These are phyloP conservation scores for Myxozyma monticola DNA, from an alignment of 805 yeast species.

Conservation along the genomic window DNA sequence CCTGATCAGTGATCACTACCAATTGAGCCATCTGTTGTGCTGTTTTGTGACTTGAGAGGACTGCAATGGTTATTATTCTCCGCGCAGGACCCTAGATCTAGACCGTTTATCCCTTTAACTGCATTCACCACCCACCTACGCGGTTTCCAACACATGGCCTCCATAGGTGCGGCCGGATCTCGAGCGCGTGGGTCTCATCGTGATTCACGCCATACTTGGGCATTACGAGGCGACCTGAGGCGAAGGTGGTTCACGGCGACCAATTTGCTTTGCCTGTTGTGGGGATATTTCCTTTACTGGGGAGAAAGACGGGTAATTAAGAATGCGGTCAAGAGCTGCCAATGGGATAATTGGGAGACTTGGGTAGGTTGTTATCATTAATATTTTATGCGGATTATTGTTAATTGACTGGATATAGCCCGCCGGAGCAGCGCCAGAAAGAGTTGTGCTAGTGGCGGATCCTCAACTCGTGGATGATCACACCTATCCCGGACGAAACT, in stretches of 20 bases:
- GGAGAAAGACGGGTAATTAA: conserved; percentile 56
- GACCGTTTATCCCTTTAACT: too few species aligned
- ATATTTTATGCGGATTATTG: background rate
- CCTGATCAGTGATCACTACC: too few species aligned
- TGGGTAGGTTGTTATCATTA: conserved; percentile 43
- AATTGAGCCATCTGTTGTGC: too few species aligned
- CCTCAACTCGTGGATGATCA: conserved; percentile 90
- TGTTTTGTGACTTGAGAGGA: too few species aligned
- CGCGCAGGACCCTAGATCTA: too few species aligned
- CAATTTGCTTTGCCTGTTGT: conserved; percentile 36
- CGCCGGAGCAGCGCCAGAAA: conserved; percentile 21
- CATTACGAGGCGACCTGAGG: too few species aligned
- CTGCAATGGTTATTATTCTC: too few species aligned
- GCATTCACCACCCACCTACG: too few species aligned
- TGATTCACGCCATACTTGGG: too few species aligned
- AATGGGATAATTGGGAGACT: conserved; percentile 68
- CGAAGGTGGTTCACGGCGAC: conserved; percentile 20
- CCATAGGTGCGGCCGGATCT: too few species aligned
- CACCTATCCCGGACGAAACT: conserved; percentile 76
- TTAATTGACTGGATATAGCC: conserved; percentile 4
- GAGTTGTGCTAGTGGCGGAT: conserved; percentile 65
- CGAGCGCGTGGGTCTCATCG: too few species aligned
- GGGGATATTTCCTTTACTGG: conserved; percentile 52
- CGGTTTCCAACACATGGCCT: too few species aligned
- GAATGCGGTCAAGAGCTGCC: conserved; percentile 49